Percentiles rank a stretch among this genome's conserved stretches.
Conservation (phyloP, 2,329 filamentous ascomycete species). For the Neonectria punicea region DNA sequence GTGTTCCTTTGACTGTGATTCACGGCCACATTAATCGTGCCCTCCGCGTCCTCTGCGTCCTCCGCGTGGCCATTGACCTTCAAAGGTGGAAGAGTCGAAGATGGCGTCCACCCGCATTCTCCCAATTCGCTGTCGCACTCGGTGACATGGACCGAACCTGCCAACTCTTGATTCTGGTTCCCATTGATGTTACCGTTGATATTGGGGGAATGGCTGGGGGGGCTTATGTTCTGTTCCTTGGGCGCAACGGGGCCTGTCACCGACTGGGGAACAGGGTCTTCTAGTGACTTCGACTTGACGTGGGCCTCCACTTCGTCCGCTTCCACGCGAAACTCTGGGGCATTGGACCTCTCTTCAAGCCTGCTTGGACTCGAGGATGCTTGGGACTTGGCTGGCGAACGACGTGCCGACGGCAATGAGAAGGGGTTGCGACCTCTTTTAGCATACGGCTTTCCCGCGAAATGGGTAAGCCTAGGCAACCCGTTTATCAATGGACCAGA, state of each 20-base stretch:
- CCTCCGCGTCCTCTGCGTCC: too few relatives aligned
- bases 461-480: constrained; percentile 7
- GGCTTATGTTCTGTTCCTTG: not conserved
- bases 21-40: not conserved
- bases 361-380: constrained; percentile 10
- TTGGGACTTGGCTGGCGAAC: constrained; percentile 9
- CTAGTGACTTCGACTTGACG: not conserved
- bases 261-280: not conserved
- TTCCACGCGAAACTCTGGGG: not conserved
- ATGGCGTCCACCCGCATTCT: not conserved
- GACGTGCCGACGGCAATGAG: constrained; percentile 16
- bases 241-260: not conserved
- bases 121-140: not conserved
- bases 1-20: not conserved
- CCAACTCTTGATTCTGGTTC: not conserved
- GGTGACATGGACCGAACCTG: not conserved
- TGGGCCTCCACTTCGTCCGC: not conserved
- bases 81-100: not conserved
- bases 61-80: not conserved
- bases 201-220: not conserved
- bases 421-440: constrained; percentile 29
- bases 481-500: not conserved
- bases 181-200: not conserved
- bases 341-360: not conserved
- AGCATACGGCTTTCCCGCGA: constrained; percentile 20